Evolutionary conservation across 1,284 basidiomycete species (phyloP), one percentile per base, ranked within the genome.

Genomic region (Cutaneotrichosporon arboriforme): DNA sequence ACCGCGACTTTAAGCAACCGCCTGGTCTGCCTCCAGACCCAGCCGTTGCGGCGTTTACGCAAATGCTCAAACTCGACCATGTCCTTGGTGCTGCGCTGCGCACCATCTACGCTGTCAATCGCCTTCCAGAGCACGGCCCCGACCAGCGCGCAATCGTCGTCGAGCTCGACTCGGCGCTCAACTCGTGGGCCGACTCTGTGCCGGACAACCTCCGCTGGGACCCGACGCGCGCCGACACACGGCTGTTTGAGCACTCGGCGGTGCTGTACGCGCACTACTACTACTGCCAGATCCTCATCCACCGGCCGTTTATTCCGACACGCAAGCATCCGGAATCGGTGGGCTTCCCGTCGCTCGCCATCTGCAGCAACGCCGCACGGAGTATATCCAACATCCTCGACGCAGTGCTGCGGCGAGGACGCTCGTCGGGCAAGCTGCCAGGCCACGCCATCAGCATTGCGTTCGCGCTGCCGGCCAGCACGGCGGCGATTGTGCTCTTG

Each of bases 291-390:
- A 89, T 90, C 63, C 78, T 85, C 38, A 83, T 89, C 40, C 88
- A 90, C 66, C 80, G 88, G 8, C 86, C 86, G 0, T 90, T 90
- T 73, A 88, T 90, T 34, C 79, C 81, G 1, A 82, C 83, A 0
- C 80, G 65, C 13, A 49, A 61, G 33, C 63, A 64, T 23, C 61
- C 66, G 10, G 61, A 70, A 36, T 55, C 60, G 4, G 59, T 63
- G 1, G 70, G 69, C 12, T 69, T 77, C 46, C 86, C 88, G 0
- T 88, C 86, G 0, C 77, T 90, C 14, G 85, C 87, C 0, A 89
- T 91, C 46, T 90, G 88, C 68, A 85, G 84, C 15, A 90, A 88
- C 57, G 88, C 88, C 1, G 86, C 88, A 0, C 78, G 88, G n/a
- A 84, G 84, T 3, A 87, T 84, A 55, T 82, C 81, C 38, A 87